Percentiles rank a stretch among this genome's conserved stretches.
phyloP scores from a whole-genome alignment of 805 yeast species.

The Starmerella vitae region DNA sequence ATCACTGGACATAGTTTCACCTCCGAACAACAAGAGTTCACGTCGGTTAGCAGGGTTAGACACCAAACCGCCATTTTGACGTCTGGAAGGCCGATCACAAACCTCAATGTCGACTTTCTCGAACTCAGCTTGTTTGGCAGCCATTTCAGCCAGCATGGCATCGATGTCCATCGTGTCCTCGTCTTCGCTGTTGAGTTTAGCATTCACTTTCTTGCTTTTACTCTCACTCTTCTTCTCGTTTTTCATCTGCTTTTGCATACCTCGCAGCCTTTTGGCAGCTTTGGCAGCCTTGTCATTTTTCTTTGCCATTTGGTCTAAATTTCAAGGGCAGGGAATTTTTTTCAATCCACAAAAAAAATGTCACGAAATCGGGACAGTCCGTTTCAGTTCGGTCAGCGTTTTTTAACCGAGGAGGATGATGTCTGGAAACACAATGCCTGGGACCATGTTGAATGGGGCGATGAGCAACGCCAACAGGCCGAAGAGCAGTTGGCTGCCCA shows the following conservation, averaged over 20 bases:
- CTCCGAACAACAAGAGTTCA: conserved; percentile 80
- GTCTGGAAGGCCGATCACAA: conserved; percentile 46
- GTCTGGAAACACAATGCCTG: conserved; percentile 91
- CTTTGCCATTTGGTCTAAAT: conserved; percentile 55
- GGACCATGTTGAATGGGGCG: conserved; percentile 98
- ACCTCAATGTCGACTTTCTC: conserved; percentile 53
- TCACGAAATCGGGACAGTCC: conserved; percentile 50
- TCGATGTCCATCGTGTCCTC: conserved; percentile 82
- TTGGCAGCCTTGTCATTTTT: conserved; percentile 68
- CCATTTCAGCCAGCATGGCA: conserved; percentile 61
- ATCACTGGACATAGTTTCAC: conserved; percentile 44
- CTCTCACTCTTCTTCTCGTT: conserved; percentile 56
- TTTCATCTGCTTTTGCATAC: conserved; percentile 71
- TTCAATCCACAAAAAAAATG: neutral
- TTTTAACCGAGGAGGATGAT: conserved; percentile 48
- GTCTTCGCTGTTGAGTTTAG: conserved; percentile 47
- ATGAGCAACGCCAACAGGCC: conserved; percentile 68
- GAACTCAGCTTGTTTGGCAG: conserved; percentile 65
- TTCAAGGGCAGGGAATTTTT: neutral
- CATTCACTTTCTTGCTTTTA: conserved; percentile 61
- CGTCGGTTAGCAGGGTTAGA: conserved; percentile 66
- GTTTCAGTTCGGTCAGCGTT: conserved; percentile 82
- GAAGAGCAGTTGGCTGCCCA: conserved; percentile 61
- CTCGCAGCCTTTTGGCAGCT: conserved; percentile 80
- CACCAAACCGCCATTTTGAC: conserved; percentile 64